Evolutionary conservation across 768 basidiomycete species (phyloP).

Genomic region (Amanita jacksonii): DNA sequence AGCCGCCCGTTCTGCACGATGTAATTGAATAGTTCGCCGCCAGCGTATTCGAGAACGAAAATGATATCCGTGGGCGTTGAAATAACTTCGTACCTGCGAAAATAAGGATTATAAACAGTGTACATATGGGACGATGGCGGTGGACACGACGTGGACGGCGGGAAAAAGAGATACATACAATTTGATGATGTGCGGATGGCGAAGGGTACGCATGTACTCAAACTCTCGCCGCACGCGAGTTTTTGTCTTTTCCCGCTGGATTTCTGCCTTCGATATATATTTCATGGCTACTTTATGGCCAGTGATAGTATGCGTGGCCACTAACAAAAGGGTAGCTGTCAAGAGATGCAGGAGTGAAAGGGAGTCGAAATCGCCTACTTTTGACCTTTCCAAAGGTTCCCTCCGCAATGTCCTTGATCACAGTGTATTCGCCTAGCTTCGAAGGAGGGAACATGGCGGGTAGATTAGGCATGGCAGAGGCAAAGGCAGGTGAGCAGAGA

Average conservation of each 20-base stretch:
- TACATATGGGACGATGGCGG: slow-evolving; percentile 6
- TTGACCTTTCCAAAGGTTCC: slow-evolving; percentile 99
- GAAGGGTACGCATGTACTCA: slow-evolving; percentile 89
- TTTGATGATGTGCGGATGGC: slow-evolving; percentile 97
- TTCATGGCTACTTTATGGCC: slow-evolving; percentile 98
- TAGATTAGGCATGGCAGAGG: slow-evolving; percentile 24
- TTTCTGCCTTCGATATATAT: slow-evolving; percentile 91
- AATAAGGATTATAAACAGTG: too few species aligned
- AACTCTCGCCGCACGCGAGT: slow-evolving; percentile 90
- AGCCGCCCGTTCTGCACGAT: slow-evolving; percentile 92
- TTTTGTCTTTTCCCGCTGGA: slow-evolving; percentile 85
- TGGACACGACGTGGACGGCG: slow-evolving; percentile 9
- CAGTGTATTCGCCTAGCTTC: slow-evolving; percentile 86
- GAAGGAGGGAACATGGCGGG: slow-evolving; percentile 40
- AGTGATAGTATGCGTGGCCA: slow-evolving; percentile 90
- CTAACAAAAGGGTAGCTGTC: slow-evolving; percentile 30
- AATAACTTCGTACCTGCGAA: slow-evolving; percentile 70
- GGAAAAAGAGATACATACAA: slow-evolving; percentile 42
- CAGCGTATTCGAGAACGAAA: slow-evolving; percentile 95
- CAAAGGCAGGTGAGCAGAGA: slow-evolving; percentile 14
- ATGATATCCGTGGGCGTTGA: slow-evolving; percentile 94
- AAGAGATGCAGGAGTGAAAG: slow-evolving; percentile 10
- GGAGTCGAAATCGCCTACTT: slow-evolving; percentile 49
- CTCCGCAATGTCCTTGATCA: slow-evolving; percentile 83
- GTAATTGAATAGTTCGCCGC: slow-evolving; percentile 96